phyloP scores from a whole-genome alignment of 108 stramenopile species.

The Asterionellopsis glacialis region DNA sequence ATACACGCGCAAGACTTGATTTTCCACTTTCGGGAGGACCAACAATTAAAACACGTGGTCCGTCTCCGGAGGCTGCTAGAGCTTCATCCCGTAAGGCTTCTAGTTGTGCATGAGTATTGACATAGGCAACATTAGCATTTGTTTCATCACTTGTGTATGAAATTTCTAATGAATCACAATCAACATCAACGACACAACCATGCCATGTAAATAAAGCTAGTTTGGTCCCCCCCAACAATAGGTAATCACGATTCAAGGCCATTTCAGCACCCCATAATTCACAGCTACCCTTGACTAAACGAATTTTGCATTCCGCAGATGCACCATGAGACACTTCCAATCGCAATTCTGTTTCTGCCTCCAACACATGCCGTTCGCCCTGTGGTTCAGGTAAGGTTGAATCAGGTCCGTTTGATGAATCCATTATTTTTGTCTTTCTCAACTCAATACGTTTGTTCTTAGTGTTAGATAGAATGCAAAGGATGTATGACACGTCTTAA shows the following conservation, averaged over 20 bases:
- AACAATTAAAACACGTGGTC: constrained; percentile 75
- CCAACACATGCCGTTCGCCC: constrained; percentile 36
- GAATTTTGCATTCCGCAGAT: constrained; percentile 8
- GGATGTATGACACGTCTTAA: no score
- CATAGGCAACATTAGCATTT: constrained; percentile 72
- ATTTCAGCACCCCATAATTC: constrained; percentile 59
- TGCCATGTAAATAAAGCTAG: constrained; percentile 88
- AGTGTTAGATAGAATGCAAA: no score
- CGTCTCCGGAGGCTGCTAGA: constrained; percentile 19
- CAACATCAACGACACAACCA: constrained; percentile 74
- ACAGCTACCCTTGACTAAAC: constrained; percentile 37
- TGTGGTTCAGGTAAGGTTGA: not conserved
- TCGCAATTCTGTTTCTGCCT: constrained; percentile 48
- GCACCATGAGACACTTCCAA: constrained; percentile 35
- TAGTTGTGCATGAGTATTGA: constrained; percentile 90
- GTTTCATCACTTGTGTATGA: constrained; percentile 55
- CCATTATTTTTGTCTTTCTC: no score
- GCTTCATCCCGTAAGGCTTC: constrained; percentile 86
- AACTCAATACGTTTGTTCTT: no score
- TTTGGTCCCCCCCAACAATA: constrained; percentile 54
- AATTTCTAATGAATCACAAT: constrained; percentile 27
- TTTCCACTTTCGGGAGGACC: constrained; percentile 85
- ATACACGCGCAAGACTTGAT: constrained; percentile 56
- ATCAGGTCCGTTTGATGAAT: no score
- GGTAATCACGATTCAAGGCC: constrained; percentile 48